phyloP scores from a whole-genome alignment of 2,329 filamentous ascomycete genomes.

The Hypoxylon sp. region DNA sequence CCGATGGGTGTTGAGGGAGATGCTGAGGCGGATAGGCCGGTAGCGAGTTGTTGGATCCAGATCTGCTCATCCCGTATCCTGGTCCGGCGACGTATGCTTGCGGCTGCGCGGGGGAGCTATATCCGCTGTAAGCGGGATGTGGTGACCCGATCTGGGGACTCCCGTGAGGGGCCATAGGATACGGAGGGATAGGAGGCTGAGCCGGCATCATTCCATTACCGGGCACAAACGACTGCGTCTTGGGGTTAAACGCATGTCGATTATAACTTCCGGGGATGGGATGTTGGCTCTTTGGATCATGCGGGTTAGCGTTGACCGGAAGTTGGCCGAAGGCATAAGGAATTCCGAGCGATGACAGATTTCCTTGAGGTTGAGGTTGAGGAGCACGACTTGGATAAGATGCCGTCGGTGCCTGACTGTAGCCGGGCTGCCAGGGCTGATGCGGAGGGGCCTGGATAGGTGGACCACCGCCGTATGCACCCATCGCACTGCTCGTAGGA shows the following conservation, averaged over 20 bases:
- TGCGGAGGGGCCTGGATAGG: conserved; percentile 46
- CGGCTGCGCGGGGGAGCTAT: conserved; percentile 56
- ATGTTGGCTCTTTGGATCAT: conserved; percentile 78
- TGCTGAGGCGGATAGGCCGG: conserved; percentile 55
- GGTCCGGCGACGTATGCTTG: conserved; percentile 53
- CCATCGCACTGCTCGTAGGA: conserved; percentile 47
- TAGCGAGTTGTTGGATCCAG: conserved; percentile 63
- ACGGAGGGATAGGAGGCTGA: conserved; percentile 57
- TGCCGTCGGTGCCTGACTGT: conserved; percentile 36
- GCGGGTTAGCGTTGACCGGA: conserved; percentile 72
- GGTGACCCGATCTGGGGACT: conserved; percentile 62
- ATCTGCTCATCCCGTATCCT: conserved; percentile 63
- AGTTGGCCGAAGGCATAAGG: conserved; percentile 84
- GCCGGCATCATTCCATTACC: conserved; percentile 59
- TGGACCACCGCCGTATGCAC: conserved; percentile 43
- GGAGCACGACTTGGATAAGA: conserved; percentile 40
- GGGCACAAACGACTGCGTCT: conserved; percentile 91
- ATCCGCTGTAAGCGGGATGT: conserved; percentile 59
- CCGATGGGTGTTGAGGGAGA: conserved; percentile 49
- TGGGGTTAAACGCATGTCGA: conserved; percentile 89
- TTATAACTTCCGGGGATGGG: conserved; percentile 85
- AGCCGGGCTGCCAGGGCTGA: conserved; percentile 47
- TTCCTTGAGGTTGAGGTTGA: conserved; percentile 40
- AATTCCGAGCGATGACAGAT: conserved; percentile 46
- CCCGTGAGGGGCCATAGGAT: conserved; percentile 57